Evolutionary conservation across 768 basidiomycete species (phyloP).

Genomic region (Tylopilus balloui): DNA sequence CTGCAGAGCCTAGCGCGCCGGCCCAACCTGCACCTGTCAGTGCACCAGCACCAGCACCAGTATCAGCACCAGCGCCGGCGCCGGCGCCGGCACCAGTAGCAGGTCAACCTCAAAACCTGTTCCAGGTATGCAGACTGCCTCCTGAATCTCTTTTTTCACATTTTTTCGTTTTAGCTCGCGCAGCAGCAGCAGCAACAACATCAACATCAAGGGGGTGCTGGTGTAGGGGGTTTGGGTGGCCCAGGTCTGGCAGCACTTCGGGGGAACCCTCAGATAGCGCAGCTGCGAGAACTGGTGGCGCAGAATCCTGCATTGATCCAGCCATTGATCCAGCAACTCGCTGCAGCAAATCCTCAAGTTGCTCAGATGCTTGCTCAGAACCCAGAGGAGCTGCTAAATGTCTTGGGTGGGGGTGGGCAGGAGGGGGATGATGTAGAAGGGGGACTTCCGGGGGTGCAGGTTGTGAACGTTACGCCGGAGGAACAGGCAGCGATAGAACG

Average conservation of each 20-base stretch:
- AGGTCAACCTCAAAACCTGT: constrained; percentile 74
- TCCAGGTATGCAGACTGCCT: constrained; percentile 53
- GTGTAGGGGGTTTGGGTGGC: constrained; percentile 22
- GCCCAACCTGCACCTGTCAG: constrained; percentile 31
- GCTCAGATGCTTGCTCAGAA: constrained; percentile 64
- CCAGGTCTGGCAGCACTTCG: constrained; percentile 52
- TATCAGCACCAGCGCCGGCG: constrained; percentile 29
- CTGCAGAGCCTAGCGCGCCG: constrained; percentile 39
- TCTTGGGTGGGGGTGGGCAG: constrained; percentile 50
- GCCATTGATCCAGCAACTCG: constrained; percentile 79
- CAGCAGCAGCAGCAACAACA: constrained; percentile 60
- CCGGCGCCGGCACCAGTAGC: constrained; percentile 28
- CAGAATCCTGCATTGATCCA: constrained; percentile 79
- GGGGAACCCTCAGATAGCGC: constrained; percentile 60
- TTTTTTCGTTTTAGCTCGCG: constrained; percentile 48
- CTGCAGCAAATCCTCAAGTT: constrained; percentile 66
- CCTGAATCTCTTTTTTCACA: neutral
- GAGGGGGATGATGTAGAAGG: constrained; percentile 40
- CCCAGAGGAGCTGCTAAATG: constrained; percentile 62
- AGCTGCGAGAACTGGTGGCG: constrained; percentile 65
- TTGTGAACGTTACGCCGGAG: constrained; percentile 77
- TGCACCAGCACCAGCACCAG: constrained; percentile 32
- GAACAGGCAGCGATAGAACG: constrained; percentile 87
- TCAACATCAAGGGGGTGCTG: constrained; percentile 19
- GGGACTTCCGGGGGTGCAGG: constrained; percentile 28